These are phyloP conservation scores for Populus davidiana DNA, from an alignment of 345 rosid genomes.

Conservation along the genomic window DNA sequence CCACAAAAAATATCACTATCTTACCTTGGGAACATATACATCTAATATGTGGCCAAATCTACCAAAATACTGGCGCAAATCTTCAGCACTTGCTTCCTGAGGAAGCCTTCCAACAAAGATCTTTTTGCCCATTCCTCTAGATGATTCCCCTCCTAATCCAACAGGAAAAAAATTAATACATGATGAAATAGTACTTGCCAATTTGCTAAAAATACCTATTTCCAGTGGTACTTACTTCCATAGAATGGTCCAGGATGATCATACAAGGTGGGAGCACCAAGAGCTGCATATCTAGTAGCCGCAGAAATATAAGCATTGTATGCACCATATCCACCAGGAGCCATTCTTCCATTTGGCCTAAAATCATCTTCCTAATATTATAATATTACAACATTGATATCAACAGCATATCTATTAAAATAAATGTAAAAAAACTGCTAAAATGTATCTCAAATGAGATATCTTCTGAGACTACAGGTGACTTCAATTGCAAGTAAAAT, in stretches of 20 bases:
- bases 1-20: not conserved
- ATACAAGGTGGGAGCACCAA: slow-evolving; percentile 91
- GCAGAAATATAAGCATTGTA: slow-evolving; percentile 97
- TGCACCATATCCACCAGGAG: slow-evolving; percentile 90
- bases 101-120: slow-evolving; percentile 97
- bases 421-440: not conserved
- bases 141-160: slow-evolving; percentile 56
- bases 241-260: slow-evolving; percentile 74
- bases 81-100: slow-evolving; percentile 85
- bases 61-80: slow-evolving; percentile 79
- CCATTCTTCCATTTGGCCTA: slow-evolving; percentile 62
- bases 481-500: not conserved
- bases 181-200: not conserved
- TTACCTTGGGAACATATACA: slow-evolving; percentile 81
- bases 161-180: slow-evolving; percentile 11
- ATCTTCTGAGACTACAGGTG: not conserved
- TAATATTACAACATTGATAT: not conserved
- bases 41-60: slow-evolving; percentile 92
- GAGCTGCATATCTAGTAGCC: slow-evolving; percentile 92
- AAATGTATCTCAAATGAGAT: not conserved
- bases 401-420: not conserved
- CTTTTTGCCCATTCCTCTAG: slow-evolving; percentile 81
- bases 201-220: not conserved
- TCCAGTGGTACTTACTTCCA: slow-evolving; percentile 61
- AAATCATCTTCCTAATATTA: slow-evolving; percentile 75